A percentile compares a stretch with the other conserved stretches of the same genome.
phyloP scores from a whole-genome alignment of 2,329 filamentous ascomycete genomes.

The Paradendryphiella salina region DNA sequence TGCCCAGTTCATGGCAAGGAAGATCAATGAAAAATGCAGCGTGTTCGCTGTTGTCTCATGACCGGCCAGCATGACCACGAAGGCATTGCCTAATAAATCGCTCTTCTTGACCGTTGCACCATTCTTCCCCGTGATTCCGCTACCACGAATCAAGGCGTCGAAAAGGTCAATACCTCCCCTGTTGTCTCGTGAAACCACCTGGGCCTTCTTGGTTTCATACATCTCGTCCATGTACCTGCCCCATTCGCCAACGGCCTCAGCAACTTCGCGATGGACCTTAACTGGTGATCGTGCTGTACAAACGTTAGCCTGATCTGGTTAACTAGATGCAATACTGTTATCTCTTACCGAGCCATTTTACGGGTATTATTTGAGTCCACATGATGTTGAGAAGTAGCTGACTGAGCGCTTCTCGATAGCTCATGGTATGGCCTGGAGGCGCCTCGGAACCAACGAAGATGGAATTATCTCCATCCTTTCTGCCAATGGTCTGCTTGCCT shows the following conservation, averaged over 20 bases:
- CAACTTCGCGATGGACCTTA: slow-evolving; percentile 56
- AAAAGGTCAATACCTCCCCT: slow-evolving; percentile 60
- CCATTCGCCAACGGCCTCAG: slow-evolving; percentile 65
- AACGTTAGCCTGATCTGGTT: slow-evolving; percentile 3
- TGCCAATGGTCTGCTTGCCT: slow-evolving; percentile 42
- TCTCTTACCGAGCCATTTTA: slow-evolving; percentile 58
- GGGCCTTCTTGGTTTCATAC: slow-evolving; percentile 62
- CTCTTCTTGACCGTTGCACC: slow-evolving; percentile 39
- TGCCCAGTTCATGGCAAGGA: slow-evolving; percentile 66
- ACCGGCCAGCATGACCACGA: slow-evolving; percentile 67
- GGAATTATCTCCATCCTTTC: slow-evolving; percentile 27
- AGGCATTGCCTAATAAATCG: slow-evolving; percentile 73
- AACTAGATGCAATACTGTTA: neutral
- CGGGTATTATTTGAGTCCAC: slow-evolving; percentile 62
- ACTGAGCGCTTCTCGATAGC: slow-evolving; percentile 66
- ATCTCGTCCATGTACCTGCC: slow-evolving; percentile 71
- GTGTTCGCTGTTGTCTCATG: slow-evolving; percentile 81
- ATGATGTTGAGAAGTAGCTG: slow-evolving; percentile 66
- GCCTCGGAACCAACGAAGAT: slow-evolving; percentile 41
- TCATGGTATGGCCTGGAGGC: slow-evolving; percentile 56
- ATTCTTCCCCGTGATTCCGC: slow-evolving; percentile 41
- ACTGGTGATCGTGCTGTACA: slow-evolving; percentile 42
- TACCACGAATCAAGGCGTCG: slow-evolving; percentile 46
- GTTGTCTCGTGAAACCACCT: slow-evolving; percentile 43
- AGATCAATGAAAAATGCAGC: slow-evolving; percentile 70